Base-by-base conservation (phyloP, 2,329 filamentous ascomycete species). In the Aspergillus ruber region DNA sequence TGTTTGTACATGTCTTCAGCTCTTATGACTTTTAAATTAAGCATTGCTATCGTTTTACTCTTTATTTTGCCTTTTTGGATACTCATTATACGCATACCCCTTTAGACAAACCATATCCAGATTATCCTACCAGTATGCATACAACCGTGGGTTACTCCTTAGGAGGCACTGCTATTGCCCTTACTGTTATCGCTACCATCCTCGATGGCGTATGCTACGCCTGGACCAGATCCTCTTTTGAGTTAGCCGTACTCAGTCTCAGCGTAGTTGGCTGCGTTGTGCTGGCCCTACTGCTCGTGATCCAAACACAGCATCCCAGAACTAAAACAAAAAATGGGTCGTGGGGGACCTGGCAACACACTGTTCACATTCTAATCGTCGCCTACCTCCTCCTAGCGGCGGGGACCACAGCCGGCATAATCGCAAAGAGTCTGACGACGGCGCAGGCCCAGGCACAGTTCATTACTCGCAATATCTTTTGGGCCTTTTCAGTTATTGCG, bases 381-480 rank as follows among this genome's bases (percentile, higher is more conserved):
- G 51, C 45, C 42, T 67, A 64, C 47, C 52, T 65, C 20, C 50
- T 59, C 8, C 46, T 64, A 32, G 55, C 60, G 8, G 56, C 59
- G 6, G 58, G 50, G 0, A 50, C 55, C 18, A 58, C 54, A 23
- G 64, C 64, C 18, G 67, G 60, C 12, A 56, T 53, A 21, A 61
- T 64, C 45, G 54, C 57, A 35, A 57, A 50, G 47, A 56, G 55
- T 42, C 17, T 50, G 47, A 47, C 54, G 44, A 35, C 41, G 29
- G 49, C 41, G 43, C 39, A 20, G 9, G 46, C 41, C 13, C 52
- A 50, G n/a, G 39, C 53, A 1, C 43, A 63, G 13, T 56, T 71
- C 35, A 56, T 66, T 27, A 61, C 61, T 17, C 68, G 72, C 38
- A 68, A 69, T 46, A 59, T 65, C 8, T 50, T 66, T 33, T 69